Percentiles rank a stretch among this genome's conserved stretches.
Conservation (phyloP, 73 alveolate species). For the Tetrahymena borealis region DNA sequence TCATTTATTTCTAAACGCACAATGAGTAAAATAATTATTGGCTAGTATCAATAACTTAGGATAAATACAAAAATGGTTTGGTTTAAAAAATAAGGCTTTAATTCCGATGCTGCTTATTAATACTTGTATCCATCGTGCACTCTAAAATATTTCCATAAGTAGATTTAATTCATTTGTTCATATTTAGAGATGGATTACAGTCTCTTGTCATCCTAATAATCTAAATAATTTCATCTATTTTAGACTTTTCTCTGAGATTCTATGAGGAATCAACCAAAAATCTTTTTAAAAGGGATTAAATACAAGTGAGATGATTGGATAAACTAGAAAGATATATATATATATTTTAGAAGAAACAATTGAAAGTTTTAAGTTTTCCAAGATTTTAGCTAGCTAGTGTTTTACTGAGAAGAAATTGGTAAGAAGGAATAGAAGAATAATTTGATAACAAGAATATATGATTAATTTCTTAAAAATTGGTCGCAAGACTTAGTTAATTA, state of each 20-base stretch:
- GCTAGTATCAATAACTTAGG: no score
- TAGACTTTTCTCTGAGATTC: background rate
- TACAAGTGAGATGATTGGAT: background rate
- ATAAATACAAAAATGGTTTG: no score
- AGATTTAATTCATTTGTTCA: no score
- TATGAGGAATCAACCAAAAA: background rate
- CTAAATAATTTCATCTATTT: background rate
- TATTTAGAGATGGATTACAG: no score
- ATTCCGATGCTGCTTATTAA: no score
- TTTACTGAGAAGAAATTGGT: background rate
- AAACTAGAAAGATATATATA: background rate
- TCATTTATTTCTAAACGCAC: no score
- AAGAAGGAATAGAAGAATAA: background rate
- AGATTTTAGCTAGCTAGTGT: background rate
- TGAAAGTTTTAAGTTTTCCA: background rate
- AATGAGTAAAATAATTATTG: no score
- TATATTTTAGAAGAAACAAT: background rate
- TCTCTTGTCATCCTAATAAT: no score
- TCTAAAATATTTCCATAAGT: no score
- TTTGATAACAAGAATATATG: background rate
- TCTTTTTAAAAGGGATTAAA: background rate
- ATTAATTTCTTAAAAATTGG: background rate
- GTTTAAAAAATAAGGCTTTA: no score
- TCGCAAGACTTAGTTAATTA: background rate
- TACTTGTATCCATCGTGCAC: no score